Percentiles rank a stretch among this genome's conserved stretches.
phyloP scores from a whole-genome alignment of 1,284 basidiomycete species.

The Stygiomarasmius scandens region DNA sequence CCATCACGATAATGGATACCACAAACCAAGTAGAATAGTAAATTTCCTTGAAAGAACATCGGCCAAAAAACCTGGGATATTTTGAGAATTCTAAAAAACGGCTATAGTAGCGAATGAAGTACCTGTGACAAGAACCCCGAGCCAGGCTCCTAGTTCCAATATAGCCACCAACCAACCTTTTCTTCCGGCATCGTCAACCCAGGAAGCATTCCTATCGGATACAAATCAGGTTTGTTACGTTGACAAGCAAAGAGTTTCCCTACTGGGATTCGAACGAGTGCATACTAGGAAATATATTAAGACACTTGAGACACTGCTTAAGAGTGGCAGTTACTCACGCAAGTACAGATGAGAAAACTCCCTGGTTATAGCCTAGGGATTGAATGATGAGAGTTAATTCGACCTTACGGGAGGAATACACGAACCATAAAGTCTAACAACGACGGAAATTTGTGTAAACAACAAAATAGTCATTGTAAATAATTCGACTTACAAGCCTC shows the following conservation, averaged over 20 bases:
- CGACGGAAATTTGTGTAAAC: background rate
- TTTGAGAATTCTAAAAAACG: background rate
- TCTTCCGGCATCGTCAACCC: slow-evolving; percentile 48
- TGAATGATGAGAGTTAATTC: slow-evolving; percentile 5
- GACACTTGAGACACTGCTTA: background rate
- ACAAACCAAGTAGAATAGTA: slow-evolving; percentile 65
- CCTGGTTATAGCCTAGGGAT: slow-evolving; percentile 65
- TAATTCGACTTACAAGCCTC: slow-evolving; percentile 68
- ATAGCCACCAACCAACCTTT: slow-evolving; percentile 75
- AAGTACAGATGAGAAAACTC: slow-evolving; percentile 75
- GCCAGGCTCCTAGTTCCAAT: slow-evolving; percentile 73
- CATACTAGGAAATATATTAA: too few relatives aligned
- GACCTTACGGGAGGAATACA: background rate
- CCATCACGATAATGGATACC: background rate
- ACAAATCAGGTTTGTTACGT: slow-evolving; percentile 14
- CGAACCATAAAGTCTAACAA: slow-evolving; percentile 54
- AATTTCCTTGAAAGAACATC: slow-evolving; percentile 74
- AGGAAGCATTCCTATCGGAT: slow-evolving; percentile 50
- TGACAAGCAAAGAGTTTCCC: background rate
- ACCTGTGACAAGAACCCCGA: slow-evolving; percentile 67
- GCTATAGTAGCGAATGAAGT: background rate
- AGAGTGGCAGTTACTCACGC: slow-evolving; percentile 35
- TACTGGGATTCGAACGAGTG: too few relatives aligned
- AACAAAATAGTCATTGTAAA: slow-evolving; percentile 4
- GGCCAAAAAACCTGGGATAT: slow-evolving; percentile 58